Base-by-base conservation (phyloP, 352 stramenopile species). In the Phytophthora multivora region DNA sequence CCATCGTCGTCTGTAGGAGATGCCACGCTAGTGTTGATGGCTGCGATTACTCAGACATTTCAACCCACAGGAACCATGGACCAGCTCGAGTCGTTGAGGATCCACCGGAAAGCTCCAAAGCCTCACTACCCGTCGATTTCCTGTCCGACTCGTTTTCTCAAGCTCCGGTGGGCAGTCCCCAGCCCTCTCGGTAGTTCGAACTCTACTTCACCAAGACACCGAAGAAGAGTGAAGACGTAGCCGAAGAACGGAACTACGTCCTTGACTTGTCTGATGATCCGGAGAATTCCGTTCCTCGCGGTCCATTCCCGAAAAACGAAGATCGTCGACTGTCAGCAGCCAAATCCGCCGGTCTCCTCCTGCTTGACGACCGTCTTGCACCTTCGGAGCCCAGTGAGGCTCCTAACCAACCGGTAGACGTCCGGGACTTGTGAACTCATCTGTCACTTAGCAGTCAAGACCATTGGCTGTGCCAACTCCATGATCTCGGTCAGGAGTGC, bases 341-440 rank as follows among this genome's bases (percentile, higher is more conserved):
- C 0, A 53, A 41, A 40, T 30, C 30, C 9, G 40, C 63, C 0
- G 50, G 55, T 12, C 33, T 66, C 30, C 23, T 63, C 1, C 7
- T 49, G 8, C 38, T 68, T 31, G 52, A 52, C 1, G 45, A 68
- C 10, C n/a, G 43, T 21, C 1, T 68, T 6, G 52, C 52, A n/a
- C 60, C 52, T 11, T 26, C 51, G 0, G 36, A 50, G 25, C 42
- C 16, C 3, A 31, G 21, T 23, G 5, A 23, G 59, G 50, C 52
- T 59, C 21, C 25, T 33, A 6, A 60, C 71, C 33, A 45, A 12
- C 71, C 15, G 30, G 36, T 57, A n/a, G 47, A 57, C 45, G 66
- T 48, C 52, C 51, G 10, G 38, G 81, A 90, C 62, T 70, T 90
- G 38, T n/a, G 71, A 78, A 23, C 66, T 88, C 45, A 71, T 90